Conservation (phyloP, 495 filamentous ascomycete species). For the Penicillium egyptiacum region DNA sequence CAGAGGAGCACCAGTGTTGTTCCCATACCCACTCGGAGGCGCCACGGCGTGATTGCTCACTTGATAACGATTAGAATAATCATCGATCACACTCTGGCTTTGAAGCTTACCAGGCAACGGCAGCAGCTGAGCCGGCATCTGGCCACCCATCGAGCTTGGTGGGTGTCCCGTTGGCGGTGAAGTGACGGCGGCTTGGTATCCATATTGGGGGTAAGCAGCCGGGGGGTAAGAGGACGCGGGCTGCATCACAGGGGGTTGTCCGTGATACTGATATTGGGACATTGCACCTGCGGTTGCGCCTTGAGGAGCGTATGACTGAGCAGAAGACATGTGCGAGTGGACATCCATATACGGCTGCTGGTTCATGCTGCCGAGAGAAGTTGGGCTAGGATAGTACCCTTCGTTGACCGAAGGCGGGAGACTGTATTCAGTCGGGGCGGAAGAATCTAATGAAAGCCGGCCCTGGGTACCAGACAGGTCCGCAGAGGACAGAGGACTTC, state of each 20-base stretch:
- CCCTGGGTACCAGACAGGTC: slow-evolving; percentile 39
- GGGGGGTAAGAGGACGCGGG: slow-evolving; percentile 74
- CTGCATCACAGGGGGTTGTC: slow-evolving; percentile 78
- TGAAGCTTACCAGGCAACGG: slow-evolving; percentile 62
- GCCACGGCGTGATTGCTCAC: slow-evolving; percentile 51
- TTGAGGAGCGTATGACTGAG: slow-evolving; percentile 76
- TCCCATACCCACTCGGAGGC: slow-evolving; percentile 42
- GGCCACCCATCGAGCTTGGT: slow-evolving; percentile 63
- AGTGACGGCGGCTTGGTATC: slow-evolving; percentile 70
- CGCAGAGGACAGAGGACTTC: slow-evolving; percentile 37
- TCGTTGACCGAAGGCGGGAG: slow-evolving; percentile 35
- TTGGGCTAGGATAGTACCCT: slow-evolving; percentile 41
- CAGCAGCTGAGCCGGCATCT: slow-evolving; percentile 57
- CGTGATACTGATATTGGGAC: slow-evolving; percentile 67
- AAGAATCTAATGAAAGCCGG: slow-evolving; percentile 41
- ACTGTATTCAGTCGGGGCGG: slow-evolving; percentile 31
- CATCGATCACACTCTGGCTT: background rate
- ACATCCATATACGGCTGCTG: slow-evolving; percentile 84
- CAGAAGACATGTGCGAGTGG: slow-evolving; percentile 78
- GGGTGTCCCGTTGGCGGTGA: slow-evolving; percentile 71
- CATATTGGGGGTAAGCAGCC: slow-evolving; percentile 68
- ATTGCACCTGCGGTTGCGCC: slow-evolving; percentile 76
- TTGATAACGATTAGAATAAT: slow-evolving; percentile 20
- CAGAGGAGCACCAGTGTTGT: slow-evolving; percentile 50
- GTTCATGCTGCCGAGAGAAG: slow-evolving; percentile 75